Conservation (phyloP, 208 protist genomes). For the Crithidia bombi region DNA sequence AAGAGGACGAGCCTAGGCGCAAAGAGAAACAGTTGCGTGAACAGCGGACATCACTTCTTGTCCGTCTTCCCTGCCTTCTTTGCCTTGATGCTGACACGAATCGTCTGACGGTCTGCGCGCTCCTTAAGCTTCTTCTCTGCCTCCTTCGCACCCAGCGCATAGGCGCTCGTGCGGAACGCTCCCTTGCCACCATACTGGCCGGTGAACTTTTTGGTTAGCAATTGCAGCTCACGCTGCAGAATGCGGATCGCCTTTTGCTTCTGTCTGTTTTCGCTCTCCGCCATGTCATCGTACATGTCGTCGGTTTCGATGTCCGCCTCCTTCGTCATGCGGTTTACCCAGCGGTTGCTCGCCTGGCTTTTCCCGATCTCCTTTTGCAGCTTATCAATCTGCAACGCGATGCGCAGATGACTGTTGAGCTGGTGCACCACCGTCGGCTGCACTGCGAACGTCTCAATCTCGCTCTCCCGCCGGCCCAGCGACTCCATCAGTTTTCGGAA, state of each 20-base stretch:
- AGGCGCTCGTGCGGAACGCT: conserved; percentile 78
- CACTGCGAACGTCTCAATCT: conserved; percentile 82
- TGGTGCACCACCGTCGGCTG: conserved; percentile 85
- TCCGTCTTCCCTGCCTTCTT: conserved; percentile 15
- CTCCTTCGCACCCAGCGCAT: conserved; percentile 70
- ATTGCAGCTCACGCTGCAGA: conserved; percentile 63
- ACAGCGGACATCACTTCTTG: background rate
- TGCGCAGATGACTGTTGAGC: conserved; percentile 73
- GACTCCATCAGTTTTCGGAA: conserved; percentile 87
- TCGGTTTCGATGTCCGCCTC: conserved; percentile 81
- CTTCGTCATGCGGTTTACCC: conserved; percentile 77
- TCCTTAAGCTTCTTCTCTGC: conserved; percentile 75
- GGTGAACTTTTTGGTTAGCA: conserved; percentile 73
- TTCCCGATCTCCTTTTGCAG: conserved; percentile 87
- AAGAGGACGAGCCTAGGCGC: no score
- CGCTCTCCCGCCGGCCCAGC: conserved; percentile 57
- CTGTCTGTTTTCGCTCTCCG: conserved; percentile 64
- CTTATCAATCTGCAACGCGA: conserved; percentile 89
- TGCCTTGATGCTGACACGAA: conserved; percentile 28
- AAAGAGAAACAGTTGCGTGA: no score
- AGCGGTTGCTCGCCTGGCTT: conserved; percentile 62
- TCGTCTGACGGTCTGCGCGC: conserved; percentile 65
- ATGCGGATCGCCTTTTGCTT: conserved; percentile 83
- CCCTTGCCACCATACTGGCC: conserved; percentile 79
- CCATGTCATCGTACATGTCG: conserved; percentile 84